Base-by-base conservation (phyloP, 352 stramenopile species). In the Phytophthora foliorum region DNA sequence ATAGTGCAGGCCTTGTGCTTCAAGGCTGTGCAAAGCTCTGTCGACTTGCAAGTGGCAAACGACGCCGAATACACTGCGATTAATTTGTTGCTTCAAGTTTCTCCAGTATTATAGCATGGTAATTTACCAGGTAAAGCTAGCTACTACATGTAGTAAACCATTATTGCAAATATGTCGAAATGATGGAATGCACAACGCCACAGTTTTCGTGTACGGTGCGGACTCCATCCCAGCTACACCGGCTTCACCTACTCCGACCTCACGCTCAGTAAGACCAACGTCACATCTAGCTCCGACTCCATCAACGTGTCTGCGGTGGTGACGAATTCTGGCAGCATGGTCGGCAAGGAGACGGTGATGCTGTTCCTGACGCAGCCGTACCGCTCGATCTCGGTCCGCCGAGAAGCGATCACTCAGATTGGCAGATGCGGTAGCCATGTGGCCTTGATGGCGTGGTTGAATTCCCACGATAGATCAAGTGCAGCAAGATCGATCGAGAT, bases 221-320 rank as follows among this genome's bases (percentile, higher is more conserved):
- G n/a, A n/a, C n/a, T n/a, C n/a, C n/a, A n/a, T n/a, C n/a, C n/a
- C 27, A 90, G 79, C 63, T 94, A 92, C 74, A 90, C 86, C 27
- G 74, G 62, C 5, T 92, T 91, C 34, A 59, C 61, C 21, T 91
- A 90, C 71, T 76, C 55, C 9, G 56, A 74, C 14, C 32, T 92
- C 14, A 63, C 46, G 17, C 57, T 92, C 22, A 89, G 72, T 56
- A 92, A 90, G 71, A 89, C 82, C 29, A 83, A 67, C 22, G 88
- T 91, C 24, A 75, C 60, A n/a, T 66, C 41, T 17, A 67, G 59
- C 17, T 54, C 54, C 24, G 66, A 69, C 34, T 68, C 73, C 50
- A 66, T 89, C 25, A 59, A 62, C 10, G 80, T 88, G 32, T 84
- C 61, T 4, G 71, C 93, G 42, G 74, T 57, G 10, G 87, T 97